Percentiles rank a stretch among this genome's conserved stretches.
Evolutionary conservation across 2,329 filamentous ascomycete species (phyloP).

Genomic region (Claviceps pazoutovae): DNA sequence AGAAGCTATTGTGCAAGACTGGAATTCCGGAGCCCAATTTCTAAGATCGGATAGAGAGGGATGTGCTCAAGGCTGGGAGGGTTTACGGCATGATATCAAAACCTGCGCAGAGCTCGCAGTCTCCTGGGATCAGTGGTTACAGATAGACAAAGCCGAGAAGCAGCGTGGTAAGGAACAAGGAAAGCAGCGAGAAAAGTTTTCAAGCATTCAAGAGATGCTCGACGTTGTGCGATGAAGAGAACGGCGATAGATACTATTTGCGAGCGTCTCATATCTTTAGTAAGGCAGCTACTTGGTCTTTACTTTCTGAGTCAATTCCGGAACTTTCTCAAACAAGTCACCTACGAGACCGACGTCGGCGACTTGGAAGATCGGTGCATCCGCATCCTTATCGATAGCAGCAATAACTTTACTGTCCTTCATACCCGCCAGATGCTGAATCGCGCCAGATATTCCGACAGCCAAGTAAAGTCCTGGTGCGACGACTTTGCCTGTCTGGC

Average conservation of each 20-base stretch:
- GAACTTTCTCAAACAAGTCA: constrained; percentile 89
- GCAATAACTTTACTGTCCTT: constrained; percentile 99
- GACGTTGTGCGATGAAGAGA: constrained; percentile 28
- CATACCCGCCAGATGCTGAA: constrained; percentile 97
- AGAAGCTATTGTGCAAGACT: constrained; percentile 72
- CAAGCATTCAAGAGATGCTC: constrained; percentile 43
- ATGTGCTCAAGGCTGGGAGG: constrained; percentile 55
- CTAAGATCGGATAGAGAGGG: constrained; percentile 12
- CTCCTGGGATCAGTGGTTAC: constrained; percentile 71
- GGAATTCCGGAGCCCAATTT: constrained; percentile 34
- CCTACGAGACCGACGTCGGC: constrained; percentile 92
- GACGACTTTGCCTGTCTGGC: constrained; percentile 97
- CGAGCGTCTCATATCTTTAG: neutral
- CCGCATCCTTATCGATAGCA: constrained; percentile 93
- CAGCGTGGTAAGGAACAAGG: constrained; percentile 50
- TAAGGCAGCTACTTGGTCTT: constrained; percentile 35
- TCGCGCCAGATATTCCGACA: constrained; percentile 90
- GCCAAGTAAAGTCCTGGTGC: constrained; percentile 91
- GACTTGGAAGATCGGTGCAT: constrained; percentile 96
- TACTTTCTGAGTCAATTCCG: constrained; percentile 90
- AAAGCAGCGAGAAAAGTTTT: constrained; percentile 66
- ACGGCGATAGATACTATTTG: neutral
- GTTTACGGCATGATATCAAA: constrained; percentile 44
- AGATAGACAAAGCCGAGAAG: constrained; percentile 68
- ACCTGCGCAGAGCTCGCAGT: constrained; percentile 47